Percentiles rank a stretch among this genome's conserved stretches.
Conservation (phyloP, 164 flowering plant species). For the Amborella trichopoda region DNA sequence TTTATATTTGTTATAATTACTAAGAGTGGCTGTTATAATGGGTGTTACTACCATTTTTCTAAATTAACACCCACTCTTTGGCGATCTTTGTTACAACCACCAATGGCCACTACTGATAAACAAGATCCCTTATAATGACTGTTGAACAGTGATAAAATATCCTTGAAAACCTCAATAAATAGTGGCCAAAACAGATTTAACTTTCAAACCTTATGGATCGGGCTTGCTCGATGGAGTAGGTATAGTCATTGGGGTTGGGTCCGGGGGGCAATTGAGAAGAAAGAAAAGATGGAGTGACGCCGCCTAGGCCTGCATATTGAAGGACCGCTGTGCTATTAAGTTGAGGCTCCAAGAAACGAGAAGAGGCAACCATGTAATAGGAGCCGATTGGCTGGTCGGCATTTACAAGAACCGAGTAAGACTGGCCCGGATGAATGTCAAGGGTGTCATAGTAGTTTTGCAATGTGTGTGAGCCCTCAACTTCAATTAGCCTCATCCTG, state of each 20-base stretch:
- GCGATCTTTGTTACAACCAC: too few relatives aligned
- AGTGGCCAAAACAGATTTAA: too few relatives aligned
- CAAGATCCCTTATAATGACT: too few relatives aligned
- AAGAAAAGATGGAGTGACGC: not conserved
- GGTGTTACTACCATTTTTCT: too few relatives aligned
- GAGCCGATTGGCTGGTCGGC: conserved; percentile 44
- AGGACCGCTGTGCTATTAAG: conserved; percentile 14
- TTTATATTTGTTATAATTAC: too few relatives aligned
- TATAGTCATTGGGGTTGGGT: conserved; percentile 16
- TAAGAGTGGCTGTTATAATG: too few relatives aligned
- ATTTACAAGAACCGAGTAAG: conserved; percentile 49
- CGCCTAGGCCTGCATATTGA: conserved; percentile 15
- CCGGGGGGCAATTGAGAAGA: conserved; percentile 7
- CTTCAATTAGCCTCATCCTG: conserved; percentile 25
- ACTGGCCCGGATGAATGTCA: conserved; percentile 51
- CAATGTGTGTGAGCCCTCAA: conserved; percentile 29
- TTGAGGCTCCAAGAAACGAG: conserved; percentile 16
- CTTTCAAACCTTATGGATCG: conserved; percentile 37
- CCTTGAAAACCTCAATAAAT: too few relatives aligned
- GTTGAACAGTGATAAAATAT: too few relatives aligned
- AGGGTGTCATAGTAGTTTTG: conserved; percentile 13
- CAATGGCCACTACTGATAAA: too few relatives aligned
- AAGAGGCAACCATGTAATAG: conserved; percentile 27
- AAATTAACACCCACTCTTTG: too few relatives aligned
- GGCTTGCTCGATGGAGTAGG: conserved; percentile 28